Percentiles rank a stretch among this genome's conserved stretches.
phyloP scores from a whole-genome alignment of 2,329 filamentous ascomycete species.

The Tolypocladium album region DNA sequence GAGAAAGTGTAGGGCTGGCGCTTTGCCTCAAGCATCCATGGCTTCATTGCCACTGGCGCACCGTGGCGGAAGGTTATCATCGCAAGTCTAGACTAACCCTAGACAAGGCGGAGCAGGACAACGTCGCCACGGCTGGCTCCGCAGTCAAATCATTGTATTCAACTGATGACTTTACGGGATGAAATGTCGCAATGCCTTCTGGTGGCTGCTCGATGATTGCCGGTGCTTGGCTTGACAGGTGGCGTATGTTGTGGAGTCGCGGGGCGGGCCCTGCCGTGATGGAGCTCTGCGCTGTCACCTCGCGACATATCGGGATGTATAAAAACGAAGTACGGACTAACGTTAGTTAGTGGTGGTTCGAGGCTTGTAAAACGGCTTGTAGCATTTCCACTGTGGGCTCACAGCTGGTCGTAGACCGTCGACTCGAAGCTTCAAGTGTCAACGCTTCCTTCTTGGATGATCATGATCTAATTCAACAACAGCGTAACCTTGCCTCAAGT shows the following conservation, averaged over 20 bases:
- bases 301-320: too few species aligned
- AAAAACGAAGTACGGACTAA: too few species aligned
- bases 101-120: neutral
- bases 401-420: neutral
- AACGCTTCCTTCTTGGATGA: neutral
- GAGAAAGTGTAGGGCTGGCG: neutral
- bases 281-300: neutral
- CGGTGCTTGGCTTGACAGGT: neutral
- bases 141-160: too few species aligned
- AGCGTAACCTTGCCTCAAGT: neutral
- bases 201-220: neutral
- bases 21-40: neutral
- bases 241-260: neutral
- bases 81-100: too few species aligned
- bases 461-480: neutral
- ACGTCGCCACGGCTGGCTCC: neutral
- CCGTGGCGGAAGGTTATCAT: neutral
- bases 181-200: neutral
- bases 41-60: neutral
- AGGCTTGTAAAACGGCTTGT: neutral
- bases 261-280: neutral
- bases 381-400: neutral
- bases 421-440: neutral
- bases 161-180: neutral
- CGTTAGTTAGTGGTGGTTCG: neutral